Base-by-base conservation (phyloP, 345 rosid species). In the Euphorbia tirucalli region DNA sequence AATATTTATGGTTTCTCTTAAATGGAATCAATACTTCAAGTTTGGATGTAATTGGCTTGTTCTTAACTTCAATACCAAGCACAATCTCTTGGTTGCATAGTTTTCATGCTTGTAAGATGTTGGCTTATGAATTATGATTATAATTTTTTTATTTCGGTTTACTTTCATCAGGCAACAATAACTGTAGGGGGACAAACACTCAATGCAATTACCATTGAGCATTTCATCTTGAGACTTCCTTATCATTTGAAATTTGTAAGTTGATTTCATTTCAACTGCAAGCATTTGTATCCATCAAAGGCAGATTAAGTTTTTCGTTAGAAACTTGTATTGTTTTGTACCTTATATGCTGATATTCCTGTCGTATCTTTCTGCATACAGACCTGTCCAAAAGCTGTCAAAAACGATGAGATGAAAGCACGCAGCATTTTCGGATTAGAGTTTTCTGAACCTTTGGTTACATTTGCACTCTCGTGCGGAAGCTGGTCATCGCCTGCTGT, bases 401-500 rank as follows among this genome's bases (percentile, higher is more conserved):
- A 87, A 83, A 87, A 82, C 59, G 90, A 89, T 44, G 97, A 90
- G 71, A 78, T 77, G 86, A 89, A 85, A 81, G 92, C 86, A 5
- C 81, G 87, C 7, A 82, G 81, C 57, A 76, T 74, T 54, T 95
- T 92, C 48, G 93, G 93, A 37, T 66, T 92, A 76, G 93, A 95
- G 81, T 90, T 89, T 92, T 90, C 97, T 1, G 97, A 95, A 78
- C 93, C 97, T 15, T 72, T 90, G 76, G 91, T 95, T 63, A 90
- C 96, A 44, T 95, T 89, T 66, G 89, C 97, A 5, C 93, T 92
- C 44, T 83, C 96, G 44, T 92, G 97, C 31, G 99, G 99, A 72
- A 95, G 99, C 79, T 85, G 93, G 96, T 87, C 99, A 39, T 95
- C 99, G 32, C 99, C 97, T 58, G 87, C 89, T 52, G 97, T 89